Evolutionary conservation across 495 filamentous ascomycete genomes (phyloP), one percentile per base, ranked within the genome.

Genomic region (Daldinia childiae): DNA sequence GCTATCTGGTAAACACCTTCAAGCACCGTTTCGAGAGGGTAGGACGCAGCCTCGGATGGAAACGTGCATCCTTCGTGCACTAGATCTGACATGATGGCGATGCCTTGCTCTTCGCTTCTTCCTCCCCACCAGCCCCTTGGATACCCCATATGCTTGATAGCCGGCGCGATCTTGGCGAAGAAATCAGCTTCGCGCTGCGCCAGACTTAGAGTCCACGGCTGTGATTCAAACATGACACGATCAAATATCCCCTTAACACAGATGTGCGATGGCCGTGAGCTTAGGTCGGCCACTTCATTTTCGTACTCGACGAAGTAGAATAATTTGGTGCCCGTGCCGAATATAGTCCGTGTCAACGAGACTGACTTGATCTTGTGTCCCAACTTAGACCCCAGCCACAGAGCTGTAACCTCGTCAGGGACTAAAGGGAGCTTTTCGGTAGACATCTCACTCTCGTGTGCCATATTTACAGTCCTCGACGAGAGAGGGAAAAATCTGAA

Each of bases 301-400:
- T 58, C 75, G 19, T 78, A 78, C 15, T 69, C 58, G 38, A 78
- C 76, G 24, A 62, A 63, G 61, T 75, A 74, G 64, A 73, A 79
- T 0, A 80, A 50, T 55, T 80, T 80, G 55, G 72, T 76, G 45
- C 52, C 77, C 4, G 79, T 79, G 34, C 79, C 79, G 50, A 71
- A 75, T 56, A 75, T 71, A 6, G 58, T 69, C 2, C 63, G 9
- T 0, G 76, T 77, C n/a, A 72, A 55, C 41, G 68, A 56, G 7
- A 75, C 29, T 4, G 79, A 80, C 52, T 72, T 75, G 63, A 80
- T 66, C 56, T 70, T 62, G 4, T 77, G 58, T 14, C 76, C 79
- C n/a, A 80, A 62, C 36, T 74, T 70, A 15, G 62, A 68, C 8
- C 78, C 73, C 74, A 85, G 76, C 82, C 82, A 62, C 73, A 81